phyloP scores from a whole-genome alignment of 495 filamentous ascomycete species.

The Penicillium samsonianum region DNA sequence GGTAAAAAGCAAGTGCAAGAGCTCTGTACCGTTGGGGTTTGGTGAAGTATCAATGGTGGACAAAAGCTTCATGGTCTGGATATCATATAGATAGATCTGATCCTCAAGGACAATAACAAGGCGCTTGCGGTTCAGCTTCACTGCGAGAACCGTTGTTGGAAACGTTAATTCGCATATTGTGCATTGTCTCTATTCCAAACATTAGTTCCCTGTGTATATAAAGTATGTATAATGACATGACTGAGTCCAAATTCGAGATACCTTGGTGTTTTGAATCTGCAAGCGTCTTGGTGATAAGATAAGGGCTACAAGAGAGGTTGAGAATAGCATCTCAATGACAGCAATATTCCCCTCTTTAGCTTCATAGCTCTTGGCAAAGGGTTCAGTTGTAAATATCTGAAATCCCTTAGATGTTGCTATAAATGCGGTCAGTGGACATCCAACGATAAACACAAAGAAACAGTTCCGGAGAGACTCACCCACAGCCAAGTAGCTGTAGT shows the following conservation, averaged over 20 bases:
- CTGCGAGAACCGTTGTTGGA: constrained; percentile 87
- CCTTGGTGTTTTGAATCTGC: constrained; percentile 96
- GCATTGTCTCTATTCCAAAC: constrained; percentile 67
- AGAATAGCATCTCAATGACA: constrained; percentile 98
- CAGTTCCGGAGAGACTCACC: constrained; percentile 52
- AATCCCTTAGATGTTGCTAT: constrained; percentile 87
- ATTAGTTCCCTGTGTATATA: neutral
- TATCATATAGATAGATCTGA: constrained; percentile 96
- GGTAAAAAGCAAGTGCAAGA: neutral
- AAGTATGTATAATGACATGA: neutral
- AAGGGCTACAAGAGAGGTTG: constrained; percentile 93
- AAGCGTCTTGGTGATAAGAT: constrained; percentile 87
- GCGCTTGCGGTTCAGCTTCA: constrained; percentile 90
- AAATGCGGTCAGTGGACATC: constrained; percentile 30
- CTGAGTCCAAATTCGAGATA: constrained; percentile 39
- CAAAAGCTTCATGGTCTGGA: constrained; percentile 93
- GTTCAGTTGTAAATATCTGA: constrained; percentile 93
- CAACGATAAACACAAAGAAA: neutral
- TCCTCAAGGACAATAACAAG: constrained; percentile 91
- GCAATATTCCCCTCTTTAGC: constrained; percentile 91
- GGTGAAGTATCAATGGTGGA: constrained; percentile 90
- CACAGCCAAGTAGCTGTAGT: constrained; percentile 94
- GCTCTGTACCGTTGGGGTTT: constrained; percentile 73
- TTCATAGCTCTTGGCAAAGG: constrained; percentile 89
- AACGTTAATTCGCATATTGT: constrained; percentile 99